A percentile compares a stretch with the other conserved stretches of the same genome.
Conservation (phyloP, 2,329 filamentous ascomycete genomes). For the Penicillium griseofulvum region DNA sequence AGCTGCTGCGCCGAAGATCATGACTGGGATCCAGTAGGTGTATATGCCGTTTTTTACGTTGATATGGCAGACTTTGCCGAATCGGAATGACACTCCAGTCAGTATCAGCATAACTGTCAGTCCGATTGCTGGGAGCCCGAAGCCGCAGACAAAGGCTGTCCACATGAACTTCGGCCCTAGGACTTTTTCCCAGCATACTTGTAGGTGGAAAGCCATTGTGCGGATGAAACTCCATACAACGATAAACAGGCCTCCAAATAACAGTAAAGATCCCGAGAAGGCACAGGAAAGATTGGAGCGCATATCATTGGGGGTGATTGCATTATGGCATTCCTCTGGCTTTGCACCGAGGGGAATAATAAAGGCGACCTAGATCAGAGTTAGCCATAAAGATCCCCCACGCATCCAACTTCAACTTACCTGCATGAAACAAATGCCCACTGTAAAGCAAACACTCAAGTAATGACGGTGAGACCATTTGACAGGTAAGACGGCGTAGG, state of each 20-base stretch:
- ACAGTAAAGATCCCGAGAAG: slow-evolving; percentile 79
- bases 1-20: slow-evolving; percentile 73
- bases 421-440: slow-evolving; percentile 74
- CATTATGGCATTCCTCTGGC: slow-evolving; percentile 79
- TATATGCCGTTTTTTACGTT: slow-evolving; percentile 82
- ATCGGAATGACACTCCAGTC: slow-evolving; percentile 91
- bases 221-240: slow-evolving; percentile 88
- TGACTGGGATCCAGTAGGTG: slow-evolving; percentile 85
- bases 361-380: slow-evolving; percentile 68
- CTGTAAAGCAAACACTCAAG: slow-evolving; percentile 79
- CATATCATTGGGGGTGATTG: slow-evolving; percentile 94
- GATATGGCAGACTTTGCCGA: slow-evolving; percentile 88
- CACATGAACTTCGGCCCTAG: slow-evolving; percentile 90
- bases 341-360: slow-evolving; percentile 78
- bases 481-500: slow-evolving; percentile 75
- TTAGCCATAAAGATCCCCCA: slow-evolving; percentile 9
- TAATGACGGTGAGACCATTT: slow-evolving; percentile 93
- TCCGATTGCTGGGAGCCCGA: slow-evolving; percentile 76
- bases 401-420: slow-evolving; percentile 50
- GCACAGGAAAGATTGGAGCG: slow-evolving; percentile 76
- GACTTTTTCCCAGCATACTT: slow-evolving; percentile 95
- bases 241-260: slow-evolving; percentile 80
- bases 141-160: slow-evolving; percentile 73
- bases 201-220: slow-evolving; percentile 86
- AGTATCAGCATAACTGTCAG: slow-evolving; percentile 73